Conservation (phyloP, 352 stramenopile genomes). For the Pythium monospermum region DNA sequence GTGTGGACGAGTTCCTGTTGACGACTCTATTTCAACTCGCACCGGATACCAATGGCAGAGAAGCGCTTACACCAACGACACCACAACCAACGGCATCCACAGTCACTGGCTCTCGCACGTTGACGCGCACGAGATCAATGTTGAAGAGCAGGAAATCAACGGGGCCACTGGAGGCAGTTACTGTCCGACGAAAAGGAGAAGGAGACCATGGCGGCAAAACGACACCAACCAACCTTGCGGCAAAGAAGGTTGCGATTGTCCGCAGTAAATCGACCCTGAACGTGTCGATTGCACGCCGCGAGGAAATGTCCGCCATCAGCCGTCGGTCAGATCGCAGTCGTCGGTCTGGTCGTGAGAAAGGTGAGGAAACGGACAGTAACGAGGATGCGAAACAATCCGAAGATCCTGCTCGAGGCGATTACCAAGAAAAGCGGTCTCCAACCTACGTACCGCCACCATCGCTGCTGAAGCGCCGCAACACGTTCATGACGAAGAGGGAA, state of each 20-base stretch:
- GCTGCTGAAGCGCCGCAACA: slow-evolving; percentile 12
- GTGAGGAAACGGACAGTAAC: slow-evolving; percentile 6
- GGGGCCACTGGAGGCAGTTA: not conserved
- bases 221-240: not conserved
- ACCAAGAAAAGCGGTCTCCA: slow-evolving; percentile 1
- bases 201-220: not conserved
- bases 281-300: slow-evolving; percentile 23
- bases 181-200: not conserved
- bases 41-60: slow-evolving; percentile 13
- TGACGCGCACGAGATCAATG: too few relatives aligned
- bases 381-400: slow-evolving; percentile 3
- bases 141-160: too few relatives aligned
- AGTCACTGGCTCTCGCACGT: too few relatives aligned
- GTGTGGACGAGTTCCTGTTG: slow-evolving; percentile 42
- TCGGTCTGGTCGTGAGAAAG: slow-evolving; percentile 21
- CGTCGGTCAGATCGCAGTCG: slow-evolving; percentile 15
- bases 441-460: slow-evolving; percentile 14
- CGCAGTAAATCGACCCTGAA: slow-evolving; percentile 52
- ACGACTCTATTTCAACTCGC: slow-evolving; percentile 50
- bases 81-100: not conserved
- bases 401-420: too few relatives aligned
- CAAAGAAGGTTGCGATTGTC: slow-evolving; percentile 7
- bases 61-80: not conserved
- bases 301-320: slow-evolving; percentile 23
- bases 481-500: not conserved